Percentiles rank a stretch among this genome's conserved stretches.
phyloP scores from a whole-genome alignment of 2,329 filamentous ascomycete genomes.

The Neodidymelliopsis sp. region DNA sequence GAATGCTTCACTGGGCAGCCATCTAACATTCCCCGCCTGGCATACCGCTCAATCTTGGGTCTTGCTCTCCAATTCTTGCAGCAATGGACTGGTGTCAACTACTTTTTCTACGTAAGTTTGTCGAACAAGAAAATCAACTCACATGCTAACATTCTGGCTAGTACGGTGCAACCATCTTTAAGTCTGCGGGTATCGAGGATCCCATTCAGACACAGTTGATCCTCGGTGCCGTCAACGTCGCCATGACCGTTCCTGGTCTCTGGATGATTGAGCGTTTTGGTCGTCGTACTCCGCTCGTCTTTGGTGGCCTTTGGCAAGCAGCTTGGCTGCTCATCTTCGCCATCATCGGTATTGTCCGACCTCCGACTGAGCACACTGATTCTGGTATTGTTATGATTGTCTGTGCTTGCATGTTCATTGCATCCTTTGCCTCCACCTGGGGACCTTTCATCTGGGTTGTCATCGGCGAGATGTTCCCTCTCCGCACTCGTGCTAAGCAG shows the following conservation, averaged over 20 bases:
- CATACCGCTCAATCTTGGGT: conserved; percentile 42
- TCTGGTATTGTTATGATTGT: conserved; percentile 75
- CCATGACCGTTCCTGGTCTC: conserved; percentile 70
- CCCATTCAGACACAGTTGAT: conserved; percentile 57
- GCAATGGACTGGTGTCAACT: conserved; percentile 58
- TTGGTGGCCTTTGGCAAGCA: conserved; percentile 73
- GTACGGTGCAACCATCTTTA: conserved; percentile 73
- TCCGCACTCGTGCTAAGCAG: conserved; percentile 45
- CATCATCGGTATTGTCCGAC: conserved; percentile 51
- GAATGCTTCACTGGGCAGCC: conserved; percentile 45
- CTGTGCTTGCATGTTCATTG: conserved; percentile 77
- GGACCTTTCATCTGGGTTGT: conserved; percentile 65
- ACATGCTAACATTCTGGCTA: conserved; percentile 48
- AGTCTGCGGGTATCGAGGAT: conserved; percentile 70
- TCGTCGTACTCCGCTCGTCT: conserved; percentile 71
- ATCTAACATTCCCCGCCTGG: conserved; percentile 51
- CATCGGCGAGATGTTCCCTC: conserved; percentile 45
- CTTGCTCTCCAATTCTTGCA: conserved; percentile 42
- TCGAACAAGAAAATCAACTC: conserved; percentile 6
- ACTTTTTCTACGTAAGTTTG: conserved; percentile 53
- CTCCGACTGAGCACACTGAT: conserved; percentile 43
- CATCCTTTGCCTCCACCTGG: conserved; percentile 72
- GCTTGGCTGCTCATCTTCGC: conserved; percentile 69
- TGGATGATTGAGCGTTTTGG: conserved; percentile 74
- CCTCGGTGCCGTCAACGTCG: conserved; percentile 69